Base-by-base conservation (phyloP, 305 asterid genomes). In the Fraxinus greggii region DNA sequence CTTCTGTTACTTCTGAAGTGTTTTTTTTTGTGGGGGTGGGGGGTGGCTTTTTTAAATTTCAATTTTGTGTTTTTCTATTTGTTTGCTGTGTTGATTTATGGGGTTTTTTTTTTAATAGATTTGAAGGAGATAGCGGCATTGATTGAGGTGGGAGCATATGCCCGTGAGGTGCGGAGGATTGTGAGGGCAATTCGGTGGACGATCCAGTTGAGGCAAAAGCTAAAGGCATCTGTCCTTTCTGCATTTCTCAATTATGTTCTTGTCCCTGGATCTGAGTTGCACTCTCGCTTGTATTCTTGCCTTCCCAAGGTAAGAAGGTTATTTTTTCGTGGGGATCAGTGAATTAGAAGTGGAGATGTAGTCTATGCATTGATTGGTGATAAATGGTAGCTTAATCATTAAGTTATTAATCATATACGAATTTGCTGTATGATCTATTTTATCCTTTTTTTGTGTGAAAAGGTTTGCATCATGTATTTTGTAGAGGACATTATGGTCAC, bases 71-170 rank as follows among this genome's bases (percentile, higher is more conserved):
- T 69, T 75, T 28, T 29, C 9, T 8, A 72, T 65, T 26, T 29
- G 19, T 8, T 61, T 65, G 79, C 35, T 81, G 12, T 82, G 75
- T 78, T 35, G 26, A 56, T 48, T 80, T 77, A 76, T 63, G 35
- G 61, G 65, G 59, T 38, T 80, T 76, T 3, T 84, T 7, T 77
- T 77, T 32, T 32, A 32, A 32, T 32, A 94, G 98, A 84, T 83
- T 85, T 94, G 95, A 96, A 92, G 87, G 97, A 91, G 86, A 90
- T 94, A 48, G 97, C 91, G 72, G 86, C 90, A 31, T 78, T 93
- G 89, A 86, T 96, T 78, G 99, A 96, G 92, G 87, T 88, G 48
- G 99, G 97, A 8, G 96, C 97, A 23, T 92, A 93, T 88, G 85
- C 92, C 1, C 91, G 98, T 32, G 98, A 96, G 87, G 91, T 91